Evolutionary conservation across 495 filamentous ascomycete genomes (phyloP).

Genomic region (Podospora pseudopauciseta): DNA sequence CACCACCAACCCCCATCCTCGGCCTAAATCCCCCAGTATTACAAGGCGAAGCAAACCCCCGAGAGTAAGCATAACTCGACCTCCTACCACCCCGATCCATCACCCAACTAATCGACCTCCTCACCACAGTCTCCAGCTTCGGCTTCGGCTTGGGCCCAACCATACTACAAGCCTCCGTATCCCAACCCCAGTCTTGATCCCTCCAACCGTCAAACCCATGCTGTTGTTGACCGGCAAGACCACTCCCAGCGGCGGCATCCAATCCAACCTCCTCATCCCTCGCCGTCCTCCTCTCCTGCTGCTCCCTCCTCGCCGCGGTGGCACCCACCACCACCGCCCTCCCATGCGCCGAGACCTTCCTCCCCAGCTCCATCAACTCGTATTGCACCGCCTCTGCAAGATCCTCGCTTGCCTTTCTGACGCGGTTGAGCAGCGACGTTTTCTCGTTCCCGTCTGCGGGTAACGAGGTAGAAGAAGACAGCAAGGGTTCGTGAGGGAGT

Average conservation of each 20-base stretch:
- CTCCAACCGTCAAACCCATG: constrained; percentile 3
- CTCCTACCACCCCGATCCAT: not conserved
- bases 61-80: not conserved
- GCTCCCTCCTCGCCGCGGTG: not conserved
- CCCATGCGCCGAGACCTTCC: constrained; percentile 11
- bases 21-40: not conserved
- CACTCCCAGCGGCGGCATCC: not conserved
- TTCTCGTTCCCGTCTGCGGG: constrained; percentile 4
- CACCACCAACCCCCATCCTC: not conserved
- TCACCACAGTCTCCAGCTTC: not conserved
- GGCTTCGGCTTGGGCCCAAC: not conserved
- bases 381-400: constrained; percentile 14
- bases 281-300: not conserved
- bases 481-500: constrained; percentile 8
- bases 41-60: not conserved
- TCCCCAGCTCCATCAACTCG: constrained; percentile 15
- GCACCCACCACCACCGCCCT: not conserved
- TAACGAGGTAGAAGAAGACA: not conserved
- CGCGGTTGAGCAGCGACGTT: constrained; percentile 4
- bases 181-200: not conserved
- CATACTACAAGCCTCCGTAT: not conserved
- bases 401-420: constrained; percentile 16
- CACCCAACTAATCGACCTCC: not conserved
- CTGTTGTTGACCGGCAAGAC: not conserved
- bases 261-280: constrained; percentile 12